phyloP scores from a whole-genome alignment of 495 filamentous ascomycete genomes.

The Staphylotrichum longicolle region DNA sequence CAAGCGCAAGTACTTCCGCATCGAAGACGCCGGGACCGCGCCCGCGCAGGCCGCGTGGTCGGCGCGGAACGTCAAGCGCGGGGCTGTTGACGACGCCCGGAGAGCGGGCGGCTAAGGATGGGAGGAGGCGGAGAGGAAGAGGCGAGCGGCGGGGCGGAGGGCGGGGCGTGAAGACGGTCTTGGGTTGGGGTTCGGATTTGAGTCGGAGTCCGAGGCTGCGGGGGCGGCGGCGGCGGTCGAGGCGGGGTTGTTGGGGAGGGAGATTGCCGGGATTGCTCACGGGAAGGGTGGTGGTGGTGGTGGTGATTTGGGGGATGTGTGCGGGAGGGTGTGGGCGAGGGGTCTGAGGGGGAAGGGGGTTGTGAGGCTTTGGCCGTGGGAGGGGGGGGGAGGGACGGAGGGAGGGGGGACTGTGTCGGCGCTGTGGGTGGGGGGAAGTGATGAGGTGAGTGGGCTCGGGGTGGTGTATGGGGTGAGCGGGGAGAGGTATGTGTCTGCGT shows the following conservation, averaged over 20 bases:
- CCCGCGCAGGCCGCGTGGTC: conserved; percentile 38
- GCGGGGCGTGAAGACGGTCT: neutral
- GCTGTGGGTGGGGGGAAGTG: conserved; percentile 32
- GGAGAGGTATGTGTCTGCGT: conserved; percentile 5
- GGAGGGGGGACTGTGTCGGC: conserved; percentile 2
- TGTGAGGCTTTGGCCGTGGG: conserved; percentile 8
- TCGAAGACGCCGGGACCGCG: conserved; percentile 38
- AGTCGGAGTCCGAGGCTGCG: too few species aligned
- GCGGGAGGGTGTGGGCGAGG: conserved; percentile 17
- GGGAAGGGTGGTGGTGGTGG: neutral
- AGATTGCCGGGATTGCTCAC: conserved; percentile 2
- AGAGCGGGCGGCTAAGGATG: conserved; percentile 5
- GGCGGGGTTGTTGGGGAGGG: conserved; percentile 23
- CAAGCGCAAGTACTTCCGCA: conserved; percentile 50
- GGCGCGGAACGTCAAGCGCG: conserved; percentile 39
- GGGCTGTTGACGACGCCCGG: conserved; percentile 26
- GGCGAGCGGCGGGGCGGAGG: conserved; percentile 2
- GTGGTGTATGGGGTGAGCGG: neutral
- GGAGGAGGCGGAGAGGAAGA: conserved; percentile 20
- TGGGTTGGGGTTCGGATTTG: too few species aligned
- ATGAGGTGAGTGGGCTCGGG: conserved; percentile 22
- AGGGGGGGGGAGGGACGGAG: neutral
- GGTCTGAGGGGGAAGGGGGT: conserved; percentile 27
- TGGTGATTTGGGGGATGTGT: neutral
- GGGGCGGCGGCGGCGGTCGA: neutral